Conservation (phyloP, 225 moss, liverwort and hornwort species). For the Pseudisothecium myosuroides region DNA sequence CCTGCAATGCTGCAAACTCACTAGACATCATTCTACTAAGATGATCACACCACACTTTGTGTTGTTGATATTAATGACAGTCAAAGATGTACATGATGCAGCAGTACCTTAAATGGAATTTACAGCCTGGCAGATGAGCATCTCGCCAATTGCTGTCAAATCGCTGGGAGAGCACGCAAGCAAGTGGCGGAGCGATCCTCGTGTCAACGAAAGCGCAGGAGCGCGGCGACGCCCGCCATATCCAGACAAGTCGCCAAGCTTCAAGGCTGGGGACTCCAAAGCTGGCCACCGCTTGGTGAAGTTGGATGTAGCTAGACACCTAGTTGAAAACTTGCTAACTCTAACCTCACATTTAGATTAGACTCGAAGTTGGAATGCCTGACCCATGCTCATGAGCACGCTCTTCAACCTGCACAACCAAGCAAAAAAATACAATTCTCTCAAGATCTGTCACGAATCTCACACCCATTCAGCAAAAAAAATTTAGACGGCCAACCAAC, state of each 20-base stretch:
- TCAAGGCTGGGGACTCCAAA: neutral
- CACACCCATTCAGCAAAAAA: neutral
- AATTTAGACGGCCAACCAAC: neutral
- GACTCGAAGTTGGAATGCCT: neutral
- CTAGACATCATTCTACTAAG: neutral
- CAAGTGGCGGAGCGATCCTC: neutral
- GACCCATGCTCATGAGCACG: neutral
- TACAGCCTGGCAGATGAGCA: neutral
- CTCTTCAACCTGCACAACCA: neutral
- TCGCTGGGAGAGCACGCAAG: neutral
- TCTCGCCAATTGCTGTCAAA: neutral
- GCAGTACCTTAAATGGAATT: neutral
- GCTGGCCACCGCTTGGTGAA: neutral
- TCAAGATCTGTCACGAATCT: neutral
- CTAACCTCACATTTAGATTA: neutral
- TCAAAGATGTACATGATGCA: neutral
- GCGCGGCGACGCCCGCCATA: neutral
- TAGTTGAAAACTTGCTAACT: neutral
- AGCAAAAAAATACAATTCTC: neutral
- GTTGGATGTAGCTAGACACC: neutral
- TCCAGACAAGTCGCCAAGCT: neutral
- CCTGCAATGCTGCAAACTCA: neutral
- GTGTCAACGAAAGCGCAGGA: neutral
- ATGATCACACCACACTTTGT: neutral
- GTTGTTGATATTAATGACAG: neutral